Conservation (phyloP, 1,284 basidiomycete species). For the Mrakiaceae sp. region DNA sequence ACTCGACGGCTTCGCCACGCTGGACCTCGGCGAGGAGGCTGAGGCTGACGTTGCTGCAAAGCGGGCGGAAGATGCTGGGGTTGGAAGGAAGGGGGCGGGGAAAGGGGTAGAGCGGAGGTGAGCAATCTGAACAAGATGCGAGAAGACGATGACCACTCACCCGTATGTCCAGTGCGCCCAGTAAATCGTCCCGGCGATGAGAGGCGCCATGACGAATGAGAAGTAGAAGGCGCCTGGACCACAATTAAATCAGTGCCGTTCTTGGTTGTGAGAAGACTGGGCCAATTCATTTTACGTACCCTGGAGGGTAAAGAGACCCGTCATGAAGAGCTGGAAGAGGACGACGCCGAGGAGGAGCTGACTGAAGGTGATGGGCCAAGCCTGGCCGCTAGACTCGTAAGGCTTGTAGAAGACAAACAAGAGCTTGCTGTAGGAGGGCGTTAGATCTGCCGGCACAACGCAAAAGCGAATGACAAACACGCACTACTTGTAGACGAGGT, state of each 20-base stretch:
- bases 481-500: constrained; percentile 94
- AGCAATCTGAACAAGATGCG: too few relatives aligned
- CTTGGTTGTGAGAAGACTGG: too few relatives aligned
- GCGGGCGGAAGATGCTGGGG: constrained; percentile 49
- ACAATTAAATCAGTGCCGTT: too few relatives aligned
- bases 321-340: constrained; percentile 83
- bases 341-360: constrained; percentile 78
- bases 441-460: not conserved
- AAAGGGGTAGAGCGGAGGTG: too few relatives aligned
- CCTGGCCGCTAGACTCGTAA: constrained; percentile 84
- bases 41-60: constrained; percentile 70
- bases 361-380: constrained; percentile 83
- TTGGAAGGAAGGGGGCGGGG: not conserved
- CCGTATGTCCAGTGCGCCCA: constrained; percentile 67
- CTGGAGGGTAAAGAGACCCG: constrained; percentile 72
- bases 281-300: constrained; percentile 27
- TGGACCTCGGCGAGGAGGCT: constrained; percentile 80
- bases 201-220: constrained; percentile 61
- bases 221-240: too few relatives aligned
- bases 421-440: constrained; percentile 2
- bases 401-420: constrained; percentile 71
- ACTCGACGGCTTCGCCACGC: constrained; percentile 65
- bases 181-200: constrained; percentile 60
- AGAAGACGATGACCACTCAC: too few relatives aligned
- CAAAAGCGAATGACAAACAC: constrained; percentile 25